phyloP scores from a whole-genome alignment of 2,329 filamentous ascomycete genomes.

The Aspergillus sp. region DNA sequence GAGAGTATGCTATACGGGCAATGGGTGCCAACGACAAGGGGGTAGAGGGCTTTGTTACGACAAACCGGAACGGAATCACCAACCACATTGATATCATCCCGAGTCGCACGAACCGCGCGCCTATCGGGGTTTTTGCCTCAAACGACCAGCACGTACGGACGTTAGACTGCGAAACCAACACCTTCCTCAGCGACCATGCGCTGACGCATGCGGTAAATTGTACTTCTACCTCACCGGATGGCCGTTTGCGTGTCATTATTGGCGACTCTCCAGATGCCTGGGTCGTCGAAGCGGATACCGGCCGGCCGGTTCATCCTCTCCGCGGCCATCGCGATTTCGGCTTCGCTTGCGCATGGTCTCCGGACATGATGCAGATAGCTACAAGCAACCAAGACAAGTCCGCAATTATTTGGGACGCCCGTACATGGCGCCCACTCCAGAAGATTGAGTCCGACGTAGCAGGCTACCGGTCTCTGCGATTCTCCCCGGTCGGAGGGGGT shows the following conservation, averaged over 20 bases:
- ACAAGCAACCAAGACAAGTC: constrained; percentile 49
- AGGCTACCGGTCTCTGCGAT: constrained; percentile 45
- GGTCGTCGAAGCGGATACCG: constrained; percentile 45
- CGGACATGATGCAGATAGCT: constrained; percentile 48
- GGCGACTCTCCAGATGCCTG: constrained; percentile 45
- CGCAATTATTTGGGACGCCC: constrained; percentile 48
- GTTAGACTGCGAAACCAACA: constrained; percentile 52
- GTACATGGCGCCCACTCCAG: constrained; percentile 41
- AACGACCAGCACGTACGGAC: constrained; percentile 58
- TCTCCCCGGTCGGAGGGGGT: constrained; percentile 46
- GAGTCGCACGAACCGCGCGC: constrained; percentile 48
- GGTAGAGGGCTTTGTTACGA: constrained; percentile 50
- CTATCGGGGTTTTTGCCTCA: constrained; percentile 56
- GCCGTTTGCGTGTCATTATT: constrained; percentile 46
- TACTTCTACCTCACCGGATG: constrained; percentile 45
- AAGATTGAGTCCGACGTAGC: constrained; percentile 46
- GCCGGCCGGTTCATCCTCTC: constrained; percentile 38
- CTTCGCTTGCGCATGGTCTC: constrained; percentile 49
- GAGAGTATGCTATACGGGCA: constrained; percentile 55
- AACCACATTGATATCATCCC: constrained; percentile 58
- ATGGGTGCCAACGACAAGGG: constrained; percentile 33
- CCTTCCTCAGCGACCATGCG: constrained; percentile 38
- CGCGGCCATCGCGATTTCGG: constrained; percentile 45
- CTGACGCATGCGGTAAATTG: constrained; percentile 46
- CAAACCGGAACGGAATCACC: constrained; percentile 52